Evolutionary conservation across 805 yeast species (phyloP), one percentile per base, ranked within the genome.

Genomic region (Danielia oregonensis): DNA sequence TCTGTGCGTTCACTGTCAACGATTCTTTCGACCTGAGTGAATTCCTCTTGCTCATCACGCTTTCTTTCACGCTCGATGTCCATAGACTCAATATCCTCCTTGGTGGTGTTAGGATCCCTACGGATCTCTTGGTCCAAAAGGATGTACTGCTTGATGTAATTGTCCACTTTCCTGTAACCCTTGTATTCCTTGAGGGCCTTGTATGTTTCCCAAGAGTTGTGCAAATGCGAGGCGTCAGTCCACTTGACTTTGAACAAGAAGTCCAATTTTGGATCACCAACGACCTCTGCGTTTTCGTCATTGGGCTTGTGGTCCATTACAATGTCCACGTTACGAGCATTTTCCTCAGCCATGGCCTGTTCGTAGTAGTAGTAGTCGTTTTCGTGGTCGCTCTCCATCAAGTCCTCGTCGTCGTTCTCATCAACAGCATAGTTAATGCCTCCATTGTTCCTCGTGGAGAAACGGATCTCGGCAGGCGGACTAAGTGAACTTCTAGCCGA

Each of bases 21-120:
- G 30, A 91, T 83, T 46, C 98, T 76, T 59, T 91, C 98, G 22
- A 87, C 96, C 24, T 78, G 75, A 43, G 85, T 85, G 64, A 70
- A 89, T 55, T 89, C 96, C 27, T 77, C 81, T 44, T 80, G 76
- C 49, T 86, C 91, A 44, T 91, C 97, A 25, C 85, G 67, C 54
- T 82, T 72, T 30, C 96, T 73, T 54, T 88, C 97, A 17, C 79
- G 75, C 51, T 91, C 97, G 44, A 91, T 74, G 51, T 88, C 96
- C 88, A 91, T 82, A 14, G 87, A 82, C 59, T 91, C 98, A 25
- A 91, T 70, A 46, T 93, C 97, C 61, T 91, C 98, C 35, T 84
- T 75, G 1, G 96, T 86, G 3, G 94, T 86, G 39, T 66, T 60
- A 0, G 95, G 85, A 52, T 91, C 97, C 30, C 66, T 68, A 47